Conservation (phyloP, 768 basidiomycete species). For the Sarcodon aspratus region DNA sequence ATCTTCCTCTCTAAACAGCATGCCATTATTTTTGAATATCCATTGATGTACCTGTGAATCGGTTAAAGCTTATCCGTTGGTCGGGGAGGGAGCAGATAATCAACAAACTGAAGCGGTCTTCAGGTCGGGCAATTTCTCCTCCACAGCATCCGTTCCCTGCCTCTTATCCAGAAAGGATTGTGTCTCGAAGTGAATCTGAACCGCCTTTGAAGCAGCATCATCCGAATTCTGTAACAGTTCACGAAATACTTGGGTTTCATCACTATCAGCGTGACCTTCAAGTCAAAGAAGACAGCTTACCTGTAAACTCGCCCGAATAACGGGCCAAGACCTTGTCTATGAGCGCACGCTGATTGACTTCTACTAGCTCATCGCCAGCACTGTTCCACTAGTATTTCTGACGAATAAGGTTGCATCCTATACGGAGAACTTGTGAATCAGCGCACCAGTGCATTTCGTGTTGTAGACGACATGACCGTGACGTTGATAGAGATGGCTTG, state of each 20-base stretch:
- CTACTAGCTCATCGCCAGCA: conserved; percentile 74
- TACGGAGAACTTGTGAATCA: no score
- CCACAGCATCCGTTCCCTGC: conserved; percentile 5
- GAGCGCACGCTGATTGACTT: conserved; percentile 92
- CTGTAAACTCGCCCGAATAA: conserved; percentile 91
- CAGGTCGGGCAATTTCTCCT: conserved; percentile 41
- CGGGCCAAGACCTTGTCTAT: conserved; percentile 95
- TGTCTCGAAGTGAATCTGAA: conserved; percentile 76
- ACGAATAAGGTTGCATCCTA: no score
- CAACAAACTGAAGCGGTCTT: conserved; percentile 46
- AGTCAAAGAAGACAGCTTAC: conserved; percentile 18
- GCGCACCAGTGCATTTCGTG: no score
- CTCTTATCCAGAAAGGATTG: conserved; percentile 29
- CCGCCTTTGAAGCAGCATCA: conserved; percentile 68
- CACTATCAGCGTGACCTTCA: not conserved
- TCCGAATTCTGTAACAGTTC: conserved; percentile 96
- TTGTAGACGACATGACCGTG: no score
- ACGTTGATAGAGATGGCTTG: no score
- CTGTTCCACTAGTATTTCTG: conserved; percentile 27
- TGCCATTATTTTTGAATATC: conserved; percentile 84
- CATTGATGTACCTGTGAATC: conserved; percentile 58
- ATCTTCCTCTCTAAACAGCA: conserved; percentile 71
- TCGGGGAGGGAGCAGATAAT: not conserved
- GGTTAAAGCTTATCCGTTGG: not conserved
- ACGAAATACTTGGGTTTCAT: conserved; percentile 36